Conservation (phyloP, 768 basidiomycete genomes). For the Psilocybe sp. region DNA sequence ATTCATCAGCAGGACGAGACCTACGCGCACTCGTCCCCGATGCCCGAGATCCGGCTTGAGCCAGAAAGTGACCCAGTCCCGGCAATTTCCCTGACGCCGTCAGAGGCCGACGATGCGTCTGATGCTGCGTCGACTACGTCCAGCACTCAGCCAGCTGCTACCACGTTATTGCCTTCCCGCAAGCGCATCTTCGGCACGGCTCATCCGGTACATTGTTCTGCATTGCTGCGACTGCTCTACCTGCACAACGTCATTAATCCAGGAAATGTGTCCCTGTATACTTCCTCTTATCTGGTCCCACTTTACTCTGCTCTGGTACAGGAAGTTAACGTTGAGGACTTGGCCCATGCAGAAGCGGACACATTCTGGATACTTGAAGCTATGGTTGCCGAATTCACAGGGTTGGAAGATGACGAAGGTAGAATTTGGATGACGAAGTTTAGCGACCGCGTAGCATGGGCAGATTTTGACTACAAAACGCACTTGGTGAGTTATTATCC, state of each 20-base stretch:
- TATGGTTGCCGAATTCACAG: conserved; percentile 68
- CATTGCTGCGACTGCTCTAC: conserved; percentile 68
- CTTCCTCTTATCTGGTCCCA: conserved; percentile 68
- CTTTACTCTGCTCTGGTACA: conserved; percentile 60
- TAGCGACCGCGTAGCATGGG: conserved; percentile 57
- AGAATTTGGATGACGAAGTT: conserved; percentile 62
- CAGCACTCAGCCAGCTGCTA: conserved; percentile 10
- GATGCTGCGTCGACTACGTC: conserved; percentile 1
- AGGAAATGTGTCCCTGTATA: conserved; percentile 62
- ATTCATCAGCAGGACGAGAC: conserved; percentile 35
- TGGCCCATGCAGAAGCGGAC: conserved; percentile 73
- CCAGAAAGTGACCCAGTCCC: conserved; percentile 25
- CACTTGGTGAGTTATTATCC: conserved; percentile 47
- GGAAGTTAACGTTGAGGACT: conserved; percentile 60
- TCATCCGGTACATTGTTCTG: conserved; percentile 59
- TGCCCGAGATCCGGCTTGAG: conserved; percentile 37
- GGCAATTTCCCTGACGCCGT: conserved; percentile 33
- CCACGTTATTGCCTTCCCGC: conserved; percentile 47
- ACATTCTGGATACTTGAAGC: conserved; percentile 82
- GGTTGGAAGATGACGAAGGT: conserved; percentile 65
- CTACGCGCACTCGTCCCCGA: conserved; percentile 32
- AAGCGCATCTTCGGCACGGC: conserved; percentile 41
- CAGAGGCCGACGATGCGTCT: conserved; percentile 11
- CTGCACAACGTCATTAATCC: conserved; percentile 72
- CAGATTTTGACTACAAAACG: conserved; percentile 58